Evolutionary conservation across 495 filamentous ascomycete species (phyloP).

Genomic region (Neurospora sp.): DNA sequence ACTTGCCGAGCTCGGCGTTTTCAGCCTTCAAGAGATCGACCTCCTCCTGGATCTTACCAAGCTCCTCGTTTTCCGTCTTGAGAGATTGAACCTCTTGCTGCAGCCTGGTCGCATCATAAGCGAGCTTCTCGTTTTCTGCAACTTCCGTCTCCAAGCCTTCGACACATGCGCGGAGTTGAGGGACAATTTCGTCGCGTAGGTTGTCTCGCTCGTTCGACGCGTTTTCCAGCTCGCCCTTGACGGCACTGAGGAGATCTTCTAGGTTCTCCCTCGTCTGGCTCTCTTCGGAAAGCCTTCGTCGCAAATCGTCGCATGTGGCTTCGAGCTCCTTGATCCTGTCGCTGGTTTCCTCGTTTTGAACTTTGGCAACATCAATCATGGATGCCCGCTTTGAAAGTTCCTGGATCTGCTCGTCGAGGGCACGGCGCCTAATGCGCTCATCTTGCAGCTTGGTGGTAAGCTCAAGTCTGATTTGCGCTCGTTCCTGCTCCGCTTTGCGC

Average conservation of each 20-base stretch:
- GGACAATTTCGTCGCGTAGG: slow-evolving; percentile 76
- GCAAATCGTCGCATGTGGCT: slow-evolving; percentile 63
- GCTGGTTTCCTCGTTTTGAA: slow-evolving; percentile 36
- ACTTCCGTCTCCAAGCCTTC: slow-evolving; percentile 67
- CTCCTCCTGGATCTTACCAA: slow-evolving; percentile 1
- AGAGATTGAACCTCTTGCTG: slow-evolving; percentile 70
- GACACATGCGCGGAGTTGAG: slow-evolving; percentile 59
- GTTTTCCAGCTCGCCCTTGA: slow-evolving; percentile 72
- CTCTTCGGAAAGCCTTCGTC: slow-evolving; percentile 75
- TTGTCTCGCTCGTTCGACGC: slow-evolving; percentile 85
- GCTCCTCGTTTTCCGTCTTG: slow-evolving; percentile 48
- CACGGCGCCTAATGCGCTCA: slow-evolving; percentile 62
- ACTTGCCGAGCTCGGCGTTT: not conserved
- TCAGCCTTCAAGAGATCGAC: slow-evolving; percentile 1
- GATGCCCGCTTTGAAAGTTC: slow-evolving; percentile 68
- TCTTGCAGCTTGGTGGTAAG: slow-evolving; percentile 75
- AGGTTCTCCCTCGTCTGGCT: slow-evolving; percentile 85
- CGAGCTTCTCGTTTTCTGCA: slow-evolving; percentile 53
- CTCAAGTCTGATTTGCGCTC: slow-evolving; percentile 75
- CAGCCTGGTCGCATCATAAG: slow-evolving; percentile 66
- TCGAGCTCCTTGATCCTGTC: slow-evolving; percentile 68
- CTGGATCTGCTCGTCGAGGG: slow-evolving; percentile 71
- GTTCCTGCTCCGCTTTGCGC: slow-evolving; percentile 81
- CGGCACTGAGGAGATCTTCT: slow-evolving; percentile 76
- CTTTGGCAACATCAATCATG: slow-evolving; percentile 37